Conservation (phyloP, 2,329 filamentous ascomycete genomes). For the Xylogone sp. region DNA sequence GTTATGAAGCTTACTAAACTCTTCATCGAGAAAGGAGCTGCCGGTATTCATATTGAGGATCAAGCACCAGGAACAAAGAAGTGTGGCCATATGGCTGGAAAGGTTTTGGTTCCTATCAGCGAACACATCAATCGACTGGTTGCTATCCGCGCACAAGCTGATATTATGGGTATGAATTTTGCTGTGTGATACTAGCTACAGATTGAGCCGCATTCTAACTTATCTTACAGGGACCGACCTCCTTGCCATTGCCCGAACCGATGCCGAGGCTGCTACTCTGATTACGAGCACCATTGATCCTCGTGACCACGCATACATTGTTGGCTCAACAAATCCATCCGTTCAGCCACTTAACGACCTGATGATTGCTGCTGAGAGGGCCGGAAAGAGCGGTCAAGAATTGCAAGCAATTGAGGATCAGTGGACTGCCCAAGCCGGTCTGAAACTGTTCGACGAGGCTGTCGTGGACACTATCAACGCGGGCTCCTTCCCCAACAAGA, state of each 20-base stretch:
- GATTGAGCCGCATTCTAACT: not conserved
- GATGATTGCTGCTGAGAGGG: slow-evolving; percentile 79
- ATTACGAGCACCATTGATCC: slow-evolving; percentile 96
- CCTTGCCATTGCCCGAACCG: slow-evolving; percentile 86
- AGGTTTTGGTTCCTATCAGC: slow-evolving; percentile 92
- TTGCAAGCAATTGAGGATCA: slow-evolving; percentile 90
- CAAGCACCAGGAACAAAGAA: slow-evolving; percentile 98
- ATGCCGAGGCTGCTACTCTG: slow-evolving; percentile 95
- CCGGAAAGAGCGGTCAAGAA: slow-evolving; percentile 74
- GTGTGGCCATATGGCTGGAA: slow-evolving; percentile 98
- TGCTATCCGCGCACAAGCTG: slow-evolving; percentile 93
- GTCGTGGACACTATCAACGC: slow-evolving; percentile 78
- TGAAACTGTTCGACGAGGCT: slow-evolving; percentile 88
- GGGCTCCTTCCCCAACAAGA: slow-evolving; percentile 64
- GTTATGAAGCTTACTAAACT: slow-evolving; percentile 99
- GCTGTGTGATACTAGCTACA: not conserved
- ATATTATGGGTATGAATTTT: slow-evolving; percentile 77
- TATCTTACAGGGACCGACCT: slow-evolving; percentile 67
- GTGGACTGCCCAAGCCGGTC: slow-evolving; percentile 74
- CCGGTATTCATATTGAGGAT: slow-evolving; percentile 98
- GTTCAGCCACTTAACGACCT: slow-evolving; percentile 85
- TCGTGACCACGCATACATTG: slow-evolving; percentile 90
- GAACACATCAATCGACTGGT: slow-evolving; percentile 98
- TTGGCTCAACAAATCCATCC: slow-evolving; percentile 81
- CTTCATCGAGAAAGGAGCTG: slow-evolving; percentile 93